These are phyloP conservation scores for Verticillium nonalfalfae DNA, from an alignment of 2,329 filamentous ascomycete species.

Conservation along the genomic window DNA sequence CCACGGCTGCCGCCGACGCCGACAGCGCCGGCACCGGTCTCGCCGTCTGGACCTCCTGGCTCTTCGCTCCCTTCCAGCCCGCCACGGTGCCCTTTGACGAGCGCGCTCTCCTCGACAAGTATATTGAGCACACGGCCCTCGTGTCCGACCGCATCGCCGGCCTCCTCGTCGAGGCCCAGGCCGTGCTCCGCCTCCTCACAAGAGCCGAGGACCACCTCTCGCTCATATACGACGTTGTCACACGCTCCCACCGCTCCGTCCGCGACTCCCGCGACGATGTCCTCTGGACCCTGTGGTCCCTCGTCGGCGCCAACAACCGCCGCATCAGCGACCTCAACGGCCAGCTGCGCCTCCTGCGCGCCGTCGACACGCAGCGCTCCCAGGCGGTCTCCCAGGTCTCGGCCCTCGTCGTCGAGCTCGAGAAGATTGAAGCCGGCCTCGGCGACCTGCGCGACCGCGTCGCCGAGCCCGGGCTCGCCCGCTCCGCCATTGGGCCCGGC, in stretches of 20 bases:
- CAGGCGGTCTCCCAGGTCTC: conserved; percentile 63
- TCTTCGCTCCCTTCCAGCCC: conserved; percentile 58
- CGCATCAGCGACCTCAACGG: conserved; percentile 54
- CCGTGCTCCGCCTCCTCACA: conserved; percentile 57
- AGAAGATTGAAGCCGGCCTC: conserved; percentile 64
- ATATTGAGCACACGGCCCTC: conserved; percentile 63
- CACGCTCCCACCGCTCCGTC: conserved; percentile 54
- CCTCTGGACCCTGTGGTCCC: conserved; percentile 65
- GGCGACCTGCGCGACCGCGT: conserved; percentile 68
- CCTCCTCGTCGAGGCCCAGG: conserved; percentile 65
- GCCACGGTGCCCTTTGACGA: conserved; percentile 46
- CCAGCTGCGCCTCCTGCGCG: conserved; percentile 57
- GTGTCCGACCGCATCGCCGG: conserved; percentile 63
- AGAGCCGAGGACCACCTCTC: conserved; percentile 64
- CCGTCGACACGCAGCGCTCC: conserved; percentile 61
- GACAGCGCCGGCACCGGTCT: conserved; percentile 15
- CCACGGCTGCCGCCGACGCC: conserved; percentile 16
- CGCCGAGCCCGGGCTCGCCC: conserved; percentile 54
- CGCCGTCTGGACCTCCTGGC: conserved; percentile 33
- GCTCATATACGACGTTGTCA: conserved; percentile 62
- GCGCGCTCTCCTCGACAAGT: conserved; percentile 62
- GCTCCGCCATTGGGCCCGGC: conserved; percentile 29
- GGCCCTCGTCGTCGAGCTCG: conserved; percentile 63
- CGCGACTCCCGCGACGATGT: conserved; percentile 57
- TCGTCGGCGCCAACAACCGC: conserved; percentile 62